These are phyloP conservation scores for Colletotrichum tamarilloi DNA, from an alignment of 2,329 filamentous ascomycete species.

Conservation along the genomic window DNA sequence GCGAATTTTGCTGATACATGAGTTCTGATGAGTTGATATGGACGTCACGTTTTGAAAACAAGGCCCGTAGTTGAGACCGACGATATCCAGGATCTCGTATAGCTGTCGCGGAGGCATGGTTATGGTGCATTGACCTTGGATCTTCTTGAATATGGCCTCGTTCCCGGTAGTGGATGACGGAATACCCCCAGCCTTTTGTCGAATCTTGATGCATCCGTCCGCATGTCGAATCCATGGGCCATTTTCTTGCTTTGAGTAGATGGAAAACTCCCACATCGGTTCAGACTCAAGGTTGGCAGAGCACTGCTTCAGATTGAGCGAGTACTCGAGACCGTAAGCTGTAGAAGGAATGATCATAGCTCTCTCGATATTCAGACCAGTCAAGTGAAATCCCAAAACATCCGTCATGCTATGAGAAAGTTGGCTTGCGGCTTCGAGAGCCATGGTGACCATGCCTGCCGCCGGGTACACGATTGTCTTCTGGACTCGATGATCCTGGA, in stretches of 20 bases:
- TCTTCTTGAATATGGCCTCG: conserved; percentile 37
- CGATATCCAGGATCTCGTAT: conserved; percentile 61
- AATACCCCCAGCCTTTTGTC: neutral
- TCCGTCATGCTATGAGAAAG: conserved; percentile 39
- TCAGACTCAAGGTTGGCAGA: conserved; percentile 24
- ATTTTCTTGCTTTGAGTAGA: conserved; percentile 57
- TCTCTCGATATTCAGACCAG: conserved; percentile 57
- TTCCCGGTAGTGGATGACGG: neutral
- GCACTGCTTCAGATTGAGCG: conserved; percentile 54
- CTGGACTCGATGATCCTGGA: conserved; percentile 62
- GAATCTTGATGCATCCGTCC: conserved; percentile 37
- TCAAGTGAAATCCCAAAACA: conserved; percentile 54
- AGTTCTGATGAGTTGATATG: conserved; percentile 45
- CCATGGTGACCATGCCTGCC: conserved; percentile 62
- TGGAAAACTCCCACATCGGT: conserved; percentile 50
- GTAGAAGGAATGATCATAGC: conserved; percentile 63
- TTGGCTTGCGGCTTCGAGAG: conserved; percentile 58
- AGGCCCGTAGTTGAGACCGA: conserved; percentile 64
- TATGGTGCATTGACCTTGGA: conserved; percentile 45
- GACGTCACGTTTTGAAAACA: conserved; percentile 60
- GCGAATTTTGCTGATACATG: conserved; percentile 51
- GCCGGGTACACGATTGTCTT: conserved; percentile 63
- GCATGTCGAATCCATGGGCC: conserved; percentile 37
- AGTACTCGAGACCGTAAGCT: conserved; percentile 60
- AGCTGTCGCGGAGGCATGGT: conserved; percentile 55